Evolutionary conservation across 352 stramenopile genomes (phyloP), one percentile per base, ranked within the genome.

Genomic region (Phytopythium cucurbitacearum): DNA sequence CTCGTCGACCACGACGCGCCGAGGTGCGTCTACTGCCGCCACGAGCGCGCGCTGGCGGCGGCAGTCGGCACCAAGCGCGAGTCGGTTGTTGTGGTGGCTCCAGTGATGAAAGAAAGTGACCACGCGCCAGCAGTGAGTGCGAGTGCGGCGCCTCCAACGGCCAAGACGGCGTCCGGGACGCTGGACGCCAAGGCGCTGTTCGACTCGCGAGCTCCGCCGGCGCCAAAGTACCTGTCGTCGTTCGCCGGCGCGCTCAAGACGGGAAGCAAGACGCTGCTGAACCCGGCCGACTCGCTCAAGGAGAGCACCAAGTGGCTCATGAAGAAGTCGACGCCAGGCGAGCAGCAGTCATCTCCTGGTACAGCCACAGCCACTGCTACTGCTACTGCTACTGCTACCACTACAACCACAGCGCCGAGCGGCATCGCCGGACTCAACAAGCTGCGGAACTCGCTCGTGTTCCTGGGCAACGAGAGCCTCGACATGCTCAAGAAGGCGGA

Each of bases 401-500:
- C 50, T 33, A 16, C 35, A 5, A 51, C 21, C 35, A 40, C 28
- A 41, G 57, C 41, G 13, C 62, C 69, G 11, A 74, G 80, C 38
- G 48, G 48, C 7, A 54, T 54, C 21, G 48, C 37, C n/a, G 48
- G 48, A 1, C 54, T 87, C 28, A 86, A 62, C 53, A 88, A 84
- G 33, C 50, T 88, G 36, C 69, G 70, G 16, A 79, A 59, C 43
- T 90, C 80, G n/a, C 47, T 90, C 32, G 71, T 57, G 7, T 64
- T 76, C n/a, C 75, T 90, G 33, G 80, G 80, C 5, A 79, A 74
- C 2, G 80, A 90, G 52, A 86, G 76, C 60, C 59, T 90, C 21
- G 76, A 88, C 37, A 78, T 90, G 72, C 70, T 88, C 28, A 87
- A 87, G 56, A 90, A 90, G 48, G 76, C 80, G 0, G 79, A 89